A percentile compares a stretch with the other conserved stretches of the same genome.
phyloP scores from a whole-genome alignment of 495 filamentous ascomycete species.

The Tricharina praecox region DNA sequence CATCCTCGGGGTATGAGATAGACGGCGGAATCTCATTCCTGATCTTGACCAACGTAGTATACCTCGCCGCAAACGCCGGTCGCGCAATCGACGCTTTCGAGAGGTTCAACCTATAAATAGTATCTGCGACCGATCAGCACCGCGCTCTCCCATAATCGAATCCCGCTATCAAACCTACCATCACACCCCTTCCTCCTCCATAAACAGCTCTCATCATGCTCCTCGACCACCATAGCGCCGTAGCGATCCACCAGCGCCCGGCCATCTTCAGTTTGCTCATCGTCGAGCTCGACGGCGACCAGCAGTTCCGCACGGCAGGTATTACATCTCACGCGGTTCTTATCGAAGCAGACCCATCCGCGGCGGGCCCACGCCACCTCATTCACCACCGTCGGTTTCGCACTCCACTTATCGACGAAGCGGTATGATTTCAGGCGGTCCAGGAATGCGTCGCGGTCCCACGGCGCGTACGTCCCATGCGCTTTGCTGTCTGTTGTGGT shows the following conservation, averaged over 20 bases:
- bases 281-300: conserved; percentile 57
- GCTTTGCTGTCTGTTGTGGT: conserved; percentile 1
- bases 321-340: conserved; percentile 65
- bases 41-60: conserved; percentile 32
- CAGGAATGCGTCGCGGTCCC: conserved; percentile 69
- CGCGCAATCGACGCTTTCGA: conserved; percentile 31
- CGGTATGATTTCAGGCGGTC: conserved; percentile 71
- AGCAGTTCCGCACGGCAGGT: conserved; percentile 68
- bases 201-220: conserved; percentile 66
- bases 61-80: conserved; percentile 29
- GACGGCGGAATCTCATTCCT: conserved; percentile 35
- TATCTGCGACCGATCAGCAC: conserved; percentile 27
- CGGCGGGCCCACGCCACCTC: conserved; percentile 92
- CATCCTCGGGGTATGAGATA: conserved; percentile 31
- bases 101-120: conserved; percentile 37
- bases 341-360: conserved; percentile 74
- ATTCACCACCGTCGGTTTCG: conserved; percentile 61
- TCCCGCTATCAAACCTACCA: conserved; percentile 35
- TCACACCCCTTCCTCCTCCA: conserved; percentile 78
- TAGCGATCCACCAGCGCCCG: conserved; percentile 65
- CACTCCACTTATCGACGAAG: conserved; percentile 74
- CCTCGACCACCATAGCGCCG: conserved; percentile 47
- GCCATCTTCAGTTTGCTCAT: conserved; percentile 37
- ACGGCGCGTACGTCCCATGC: conserved; percentile 45
- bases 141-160: background rate